Conservation (phyloP, 202 grass and related monocot species). For the Setaria viridis region DNA sequence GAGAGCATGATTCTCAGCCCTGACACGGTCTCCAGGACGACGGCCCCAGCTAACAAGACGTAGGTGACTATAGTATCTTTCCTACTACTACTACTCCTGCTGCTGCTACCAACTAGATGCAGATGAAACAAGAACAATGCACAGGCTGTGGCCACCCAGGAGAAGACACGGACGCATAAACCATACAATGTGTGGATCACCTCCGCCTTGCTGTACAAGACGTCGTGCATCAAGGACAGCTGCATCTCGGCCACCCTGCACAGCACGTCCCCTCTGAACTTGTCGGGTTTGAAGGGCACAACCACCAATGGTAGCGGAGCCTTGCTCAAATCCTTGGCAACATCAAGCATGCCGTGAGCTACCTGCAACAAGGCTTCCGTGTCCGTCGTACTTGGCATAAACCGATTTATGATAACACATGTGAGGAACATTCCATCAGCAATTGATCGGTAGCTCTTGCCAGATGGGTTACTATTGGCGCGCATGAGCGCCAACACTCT, state of each 20-base stretch:
- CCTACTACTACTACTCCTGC: too few species aligned
- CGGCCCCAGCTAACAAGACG: slow-evolving; percentile 28
- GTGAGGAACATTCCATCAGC: too few species aligned
- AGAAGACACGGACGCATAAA: background rate
- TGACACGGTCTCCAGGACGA: slow-evolving; percentile 25
- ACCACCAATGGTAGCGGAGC: too few species aligned
- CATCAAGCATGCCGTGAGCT: background rate
- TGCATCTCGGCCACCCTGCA: background rate
- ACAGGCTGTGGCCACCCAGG: background rate
- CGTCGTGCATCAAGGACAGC: background rate
- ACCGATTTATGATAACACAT: too few species aligned
- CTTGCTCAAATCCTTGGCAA: background rate
- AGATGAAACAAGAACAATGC: background rate
- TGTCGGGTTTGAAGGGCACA: too few species aligned
- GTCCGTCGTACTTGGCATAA: too few species aligned
- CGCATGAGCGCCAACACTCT: background rate
- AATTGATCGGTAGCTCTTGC: background rate
- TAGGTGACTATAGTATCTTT: slow-evolving; percentile 43
- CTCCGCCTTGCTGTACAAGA: background rate
- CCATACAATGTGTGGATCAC: background rate
- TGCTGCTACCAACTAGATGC: background rate
- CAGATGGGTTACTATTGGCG: background rate
- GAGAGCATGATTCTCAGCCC: slow-evolving; percentile 28
- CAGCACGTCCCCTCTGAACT: background rate
- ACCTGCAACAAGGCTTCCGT: background rate